Evolutionary conservation across 2,329 filamentous ascomycete genomes (phyloP).

Genomic region (Colletotrichum salicis): DNA sequence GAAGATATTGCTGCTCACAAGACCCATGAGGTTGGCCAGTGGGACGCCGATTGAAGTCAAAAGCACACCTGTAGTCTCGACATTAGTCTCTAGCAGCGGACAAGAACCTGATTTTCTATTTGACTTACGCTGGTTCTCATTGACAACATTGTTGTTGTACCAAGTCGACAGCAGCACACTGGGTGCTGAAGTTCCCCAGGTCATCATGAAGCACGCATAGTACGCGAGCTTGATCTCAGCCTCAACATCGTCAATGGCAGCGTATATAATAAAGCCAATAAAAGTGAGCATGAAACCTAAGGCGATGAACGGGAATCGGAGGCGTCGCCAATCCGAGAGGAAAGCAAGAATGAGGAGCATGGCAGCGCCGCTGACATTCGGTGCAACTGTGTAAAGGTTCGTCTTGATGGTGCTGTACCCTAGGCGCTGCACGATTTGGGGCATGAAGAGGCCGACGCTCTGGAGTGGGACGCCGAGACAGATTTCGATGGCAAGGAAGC

Average conservation of each 20-base stretch:
- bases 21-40: constrained; percentile 79
- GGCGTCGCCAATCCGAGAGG: constrained; percentile 69
- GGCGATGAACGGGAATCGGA: constrained; percentile 73
- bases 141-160: constrained; percentile 87
- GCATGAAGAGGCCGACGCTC: constrained; percentile 64
- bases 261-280: constrained; percentile 82
- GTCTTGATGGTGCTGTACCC: constrained; percentile 66
- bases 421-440: constrained; percentile 59
- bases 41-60: constrained; percentile 73
- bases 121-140: constrained; percentile 78
- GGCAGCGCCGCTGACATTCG: constrained; percentile 78
- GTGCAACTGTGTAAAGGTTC: constrained; percentile 84
- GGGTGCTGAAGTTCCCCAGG: constrained; percentile 80
- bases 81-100: not conserved
- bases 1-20: constrained; percentile 78
- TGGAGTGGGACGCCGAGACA: constrained; percentile 70
- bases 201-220: constrained; percentile 83
- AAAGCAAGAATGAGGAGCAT: constrained; percentile 81
- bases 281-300: constrained; percentile 80
- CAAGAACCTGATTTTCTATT: constrained; percentile 55
- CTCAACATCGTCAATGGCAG: constrained; percentile 70
- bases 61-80: not conserved
- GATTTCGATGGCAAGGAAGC: constrained; percentile 58
- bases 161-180: constrained; percentile 72
- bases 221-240: constrained; percentile 53